Evolutionary conservation across 2,329 filamentous ascomycete genomes (phyloP).

Genomic region (Chaetoscypha palmicola): DNA sequence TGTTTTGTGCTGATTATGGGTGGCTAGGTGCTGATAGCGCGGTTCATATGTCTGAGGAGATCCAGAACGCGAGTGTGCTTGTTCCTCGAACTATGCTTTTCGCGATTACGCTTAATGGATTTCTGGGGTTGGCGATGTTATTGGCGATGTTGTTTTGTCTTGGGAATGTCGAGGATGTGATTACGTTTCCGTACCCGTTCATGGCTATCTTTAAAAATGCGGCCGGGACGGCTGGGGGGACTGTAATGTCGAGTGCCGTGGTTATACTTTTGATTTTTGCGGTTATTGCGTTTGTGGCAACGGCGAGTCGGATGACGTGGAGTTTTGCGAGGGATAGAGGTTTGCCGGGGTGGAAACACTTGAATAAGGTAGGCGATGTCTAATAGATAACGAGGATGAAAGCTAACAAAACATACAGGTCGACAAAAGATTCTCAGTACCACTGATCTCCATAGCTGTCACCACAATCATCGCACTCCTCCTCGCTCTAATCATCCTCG

Average conservation of each 20-base stretch:
- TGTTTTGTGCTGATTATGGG: background rate
- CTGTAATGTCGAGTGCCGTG: slow-evolving; percentile 1
- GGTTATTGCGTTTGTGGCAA: slow-evolving; percentile 33
- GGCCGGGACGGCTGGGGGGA: slow-evolving; percentile 34
- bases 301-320: slow-evolving; percentile 33
- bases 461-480: slow-evolving; percentile 5
- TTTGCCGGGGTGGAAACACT: slow-evolving; percentile 33
- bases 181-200: slow-evolving; percentile 38
- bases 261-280: slow-evolving; percentile 36
- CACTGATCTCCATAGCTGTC: background rate
- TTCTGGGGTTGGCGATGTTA: slow-evolving; percentile 35
- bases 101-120: slow-evolving; percentile 40
- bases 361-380: slow-evolving; percentile 22
- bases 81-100: slow-evolving; percentile 42
- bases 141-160: slow-evolving; percentile 30
- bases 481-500: slow-evolving; percentile 38
- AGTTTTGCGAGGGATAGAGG: slow-evolving; percentile 39
- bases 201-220: slow-evolving; percentile 40
- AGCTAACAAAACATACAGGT: background rate
- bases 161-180: slow-evolving; percentile 29
- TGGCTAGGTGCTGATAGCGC: slow-evolving; percentile 14
- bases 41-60: slow-evolving; percentile 40
- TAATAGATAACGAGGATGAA: background rate
- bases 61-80: slow-evolving; percentile 37
- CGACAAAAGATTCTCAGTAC: background rate